Percentiles rank a stretch among this genome's conserved stretches.
Evolutionary conservation across 768 basidiomycete species (phyloP).

Genomic region (Termitomyces sp.): DNA sequence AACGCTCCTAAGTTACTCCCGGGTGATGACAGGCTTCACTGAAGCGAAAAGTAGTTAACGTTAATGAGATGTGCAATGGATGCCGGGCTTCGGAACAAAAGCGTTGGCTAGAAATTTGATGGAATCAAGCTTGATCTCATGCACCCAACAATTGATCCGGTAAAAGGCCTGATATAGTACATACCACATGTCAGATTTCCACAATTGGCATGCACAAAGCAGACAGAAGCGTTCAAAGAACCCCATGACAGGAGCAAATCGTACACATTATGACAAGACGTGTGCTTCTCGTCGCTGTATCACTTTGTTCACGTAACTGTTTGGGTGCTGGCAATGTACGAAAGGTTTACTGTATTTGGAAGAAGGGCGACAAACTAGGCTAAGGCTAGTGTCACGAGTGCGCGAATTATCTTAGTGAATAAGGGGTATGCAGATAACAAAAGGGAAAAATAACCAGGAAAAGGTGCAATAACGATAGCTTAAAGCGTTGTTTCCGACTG

Average conservation of each 20-base stretch:
- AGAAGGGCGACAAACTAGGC: background rate
- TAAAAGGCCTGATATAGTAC: background rate
- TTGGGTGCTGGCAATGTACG: background rate
- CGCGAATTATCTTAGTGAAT: background rate
- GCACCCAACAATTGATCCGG: no score
- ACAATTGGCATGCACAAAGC: background rate
- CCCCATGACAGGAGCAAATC: background rate
- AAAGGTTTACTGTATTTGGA: background rate
- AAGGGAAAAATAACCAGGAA: background rate
- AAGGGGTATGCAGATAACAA: background rate
- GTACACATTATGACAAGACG: background rate
- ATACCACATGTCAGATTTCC: background rate
- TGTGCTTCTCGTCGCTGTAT: background rate
- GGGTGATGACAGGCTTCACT: background rate
- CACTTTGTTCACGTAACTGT: background rate
- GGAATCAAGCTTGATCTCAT: no score
- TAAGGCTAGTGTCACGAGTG: background rate
- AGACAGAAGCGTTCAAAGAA: background rate
- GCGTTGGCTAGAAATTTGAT: background rate
- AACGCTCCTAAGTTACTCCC: background rate
- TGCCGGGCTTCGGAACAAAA: background rate
- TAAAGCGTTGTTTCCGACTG: slow-evolving; percentile 25
- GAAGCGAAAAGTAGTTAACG: background rate
- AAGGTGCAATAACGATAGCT: slow-evolving; percentile 7
- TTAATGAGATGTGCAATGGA: background rate